A percentile compares a stretch with the other conserved stretches of the same genome.
Evolutionary conservation across 805 yeast genomes (phyloP).

Genomic region (Starmerella bombicola): DNA sequence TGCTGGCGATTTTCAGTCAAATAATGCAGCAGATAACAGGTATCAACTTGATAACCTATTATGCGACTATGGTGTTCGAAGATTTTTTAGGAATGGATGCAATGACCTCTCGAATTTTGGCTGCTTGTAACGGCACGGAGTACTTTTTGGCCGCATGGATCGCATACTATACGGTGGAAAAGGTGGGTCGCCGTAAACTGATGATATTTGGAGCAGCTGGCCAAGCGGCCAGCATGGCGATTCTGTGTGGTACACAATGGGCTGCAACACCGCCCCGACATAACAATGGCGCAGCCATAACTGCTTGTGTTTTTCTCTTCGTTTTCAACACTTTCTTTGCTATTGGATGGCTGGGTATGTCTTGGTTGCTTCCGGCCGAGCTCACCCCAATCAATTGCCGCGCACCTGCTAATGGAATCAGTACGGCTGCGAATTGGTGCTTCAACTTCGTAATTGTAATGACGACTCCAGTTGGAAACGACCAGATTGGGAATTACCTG

Average conservation of each 20-base stretch:
- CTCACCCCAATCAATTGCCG: constrained; percentile 44
- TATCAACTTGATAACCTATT: constrained; percentile 45
- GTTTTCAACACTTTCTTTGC: constrained; percentile 44
- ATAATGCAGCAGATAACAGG: constrained; percentile 33
- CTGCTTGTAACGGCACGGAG: constrained; percentile 36
- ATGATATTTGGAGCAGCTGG: constrained; percentile 29
- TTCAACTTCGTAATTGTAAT: constrained; percentile 53
- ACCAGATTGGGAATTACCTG: constrained; percentile 40
- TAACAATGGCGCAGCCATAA: constrained; percentile 37
- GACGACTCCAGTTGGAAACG: constrained; percentile 41
- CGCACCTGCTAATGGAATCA: constrained; percentile 47
- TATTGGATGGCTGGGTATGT: constrained; percentile 40
- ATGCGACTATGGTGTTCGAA: constrained; percentile 45
- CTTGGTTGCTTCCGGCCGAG: constrained; percentile 55
- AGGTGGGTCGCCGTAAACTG: constrained; percentile 39
- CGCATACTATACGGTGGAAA: constrained; percentile 43
- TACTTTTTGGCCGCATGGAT: constrained; percentile 34
- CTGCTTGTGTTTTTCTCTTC: constrained; percentile 51
- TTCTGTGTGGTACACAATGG: constrained; percentile 27
- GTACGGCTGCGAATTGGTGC: constrained; percentile 56
- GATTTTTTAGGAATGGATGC: constrained; percentile 37
- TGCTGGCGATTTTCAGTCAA: constrained; percentile 33
- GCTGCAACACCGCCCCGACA: constrained; percentile 29
- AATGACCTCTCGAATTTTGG: constrained; percentile 34
- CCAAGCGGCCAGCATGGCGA: constrained; percentile 32